Base-by-base conservation (phyloP, 176 grass and related monocot genomes). In the Areca catechu region DNA sequence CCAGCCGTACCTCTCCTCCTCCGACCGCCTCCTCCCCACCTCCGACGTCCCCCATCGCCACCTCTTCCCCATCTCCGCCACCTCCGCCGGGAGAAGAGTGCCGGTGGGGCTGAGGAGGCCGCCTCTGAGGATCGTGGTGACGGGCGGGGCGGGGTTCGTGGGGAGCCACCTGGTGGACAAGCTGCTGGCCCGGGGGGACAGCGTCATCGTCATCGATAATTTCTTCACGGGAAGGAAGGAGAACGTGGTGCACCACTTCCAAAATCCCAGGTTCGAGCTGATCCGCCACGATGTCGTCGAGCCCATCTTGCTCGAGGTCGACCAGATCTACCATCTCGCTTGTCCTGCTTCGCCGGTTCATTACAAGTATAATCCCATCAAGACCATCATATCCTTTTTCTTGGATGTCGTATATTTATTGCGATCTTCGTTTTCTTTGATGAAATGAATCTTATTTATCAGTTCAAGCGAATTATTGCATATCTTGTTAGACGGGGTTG, bases 311-410 rank as follows among this genome's bases (percentile, higher is more conserved):
- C 76, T 95, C 67, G 91, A 95, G 71, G 86, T 95, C 49, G 91
- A 90, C 73, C 79, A 79, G 80, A 86, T 90, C 74, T 95, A 95
- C 71, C 91, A 95, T 56, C 86, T 95, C 61, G 88, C 88, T 54
- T 91, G 88, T 71, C 88, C 88, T 28, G 83, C 88, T 16, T 86
- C 88, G 23, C 88, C 88, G 0, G 83, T 91, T 30, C 83, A 86
- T 80, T 91, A 91, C 83, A 91, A 91, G 66, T 86, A 80, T 56
- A 91, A 91, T 51, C 88, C 88, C 23, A 82, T 91, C 79, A 91
- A 91, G 79, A 86, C 83, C 2, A 82, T 86, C 66, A 86, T 86
- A 86, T 86, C 83, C 83, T 86, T 71, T 17, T 48, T 10, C 1
- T 30, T 30, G 34, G 1, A 43, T 43, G 10, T 43, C 7, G 14